phyloP scores from a whole-genome alignment of 106 monocot genomes.

The Acanthochlamys bracteata region DNA sequence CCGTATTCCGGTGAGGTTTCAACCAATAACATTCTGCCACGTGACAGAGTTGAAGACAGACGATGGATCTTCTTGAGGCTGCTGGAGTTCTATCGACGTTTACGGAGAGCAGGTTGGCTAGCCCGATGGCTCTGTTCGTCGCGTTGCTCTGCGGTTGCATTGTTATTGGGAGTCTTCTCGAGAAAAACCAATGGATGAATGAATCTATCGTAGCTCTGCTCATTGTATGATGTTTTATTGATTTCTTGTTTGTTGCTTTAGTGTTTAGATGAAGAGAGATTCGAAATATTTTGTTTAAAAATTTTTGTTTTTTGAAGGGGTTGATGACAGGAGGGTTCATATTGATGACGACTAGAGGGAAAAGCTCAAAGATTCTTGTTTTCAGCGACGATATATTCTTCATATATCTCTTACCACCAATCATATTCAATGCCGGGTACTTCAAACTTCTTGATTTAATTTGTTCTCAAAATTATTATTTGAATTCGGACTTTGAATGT shows the following conservation, averaged over 20 bases:
- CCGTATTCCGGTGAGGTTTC: too few species aligned
- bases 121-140: constrained; percentile 62
- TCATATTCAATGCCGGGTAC: constrained; percentile 93
- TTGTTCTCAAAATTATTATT: too few species aligned
- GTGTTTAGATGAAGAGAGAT: too few species aligned
- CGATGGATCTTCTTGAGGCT: too few species aligned
- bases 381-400: constrained; percentile 97
- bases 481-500: too few species aligned
- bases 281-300: too few species aligned
- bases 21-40: too few species aligned
- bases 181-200: constrained; percentile 86
- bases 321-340: constrained; percentile 65
- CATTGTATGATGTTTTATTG: constrained; percentile 33
- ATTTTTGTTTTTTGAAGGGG: constrained; percentile 30
- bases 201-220: constrained; percentile 83
- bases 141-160: constrained; percentile 82
- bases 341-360: constrained; percentile 70
- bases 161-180: constrained; percentile 83
- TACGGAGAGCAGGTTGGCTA: too few species aligned
- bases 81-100: too few species aligned
- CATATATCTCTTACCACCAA: constrained; percentile 89
- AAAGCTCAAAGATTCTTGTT: constrained; percentile 77
- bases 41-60: too few species aligned
- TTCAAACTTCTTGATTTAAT: too few species aligned
- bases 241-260: neutral